Evolutionary conservation across 1,284 basidiomycete species (phyloP), one percentile per base, ranked within the genome.

Genomic region (Tylopilus sp.): DNA sequence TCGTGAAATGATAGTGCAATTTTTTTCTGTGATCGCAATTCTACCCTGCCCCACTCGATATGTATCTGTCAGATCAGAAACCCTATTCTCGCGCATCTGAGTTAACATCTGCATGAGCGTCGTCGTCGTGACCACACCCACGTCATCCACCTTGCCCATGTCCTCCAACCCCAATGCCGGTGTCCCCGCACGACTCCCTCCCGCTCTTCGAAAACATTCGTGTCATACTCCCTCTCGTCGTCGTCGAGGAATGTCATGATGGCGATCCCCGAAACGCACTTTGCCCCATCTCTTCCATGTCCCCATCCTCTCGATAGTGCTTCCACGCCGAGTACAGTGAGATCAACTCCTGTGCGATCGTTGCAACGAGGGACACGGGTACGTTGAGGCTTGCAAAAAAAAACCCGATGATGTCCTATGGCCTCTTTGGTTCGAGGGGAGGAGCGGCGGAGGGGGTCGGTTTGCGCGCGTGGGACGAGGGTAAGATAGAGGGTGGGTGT

Each of bases 401-500:
- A 29, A 29, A 3, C 4, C 4, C 89, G 53, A 96, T 84, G 9
- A 92, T 86, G 72, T 95, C 92, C 69, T 91, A 88, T 65, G 81
- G 75, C 75, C 83, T 86, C 73, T 86, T 86, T 69, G 70, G 57
- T 65, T 74, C 53, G 47, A 12, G 47, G 85, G 1, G 89, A 86
- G 2, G 90, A 90, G 36, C 89, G 83, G 8, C 89, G 86, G 29
- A 84, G 81, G 38, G 72, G 58, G 56, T 69, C 62, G 39, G 62
- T 58, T 47, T 68, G 67, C 59, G 44, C 79, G 72, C 93, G 89
- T 10, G 92, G 83, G 55, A 92, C 86, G 72, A 96, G 90, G 0
- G 92, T 91, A 66, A 98, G 88, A 80, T 96, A 98, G 63, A 99
- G 87, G 0, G 95, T 92, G 0, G 96, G 98, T 86, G 78, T 98